Conservation (phyloP, 1,284 basidiomycete genomes). For the Cryptococcus sp. region DNA sequence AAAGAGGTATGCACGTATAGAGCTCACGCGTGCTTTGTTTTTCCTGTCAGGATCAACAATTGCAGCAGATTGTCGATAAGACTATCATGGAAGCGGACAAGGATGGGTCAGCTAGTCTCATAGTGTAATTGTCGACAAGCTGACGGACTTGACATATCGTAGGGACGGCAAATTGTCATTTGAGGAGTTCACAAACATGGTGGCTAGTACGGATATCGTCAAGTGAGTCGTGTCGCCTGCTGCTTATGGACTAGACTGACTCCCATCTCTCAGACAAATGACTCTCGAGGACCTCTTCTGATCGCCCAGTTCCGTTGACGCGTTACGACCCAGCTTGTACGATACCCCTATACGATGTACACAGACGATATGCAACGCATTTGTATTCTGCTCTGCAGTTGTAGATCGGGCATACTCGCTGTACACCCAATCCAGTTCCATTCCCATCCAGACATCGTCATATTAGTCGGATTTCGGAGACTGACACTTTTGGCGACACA, state of each 20-base stretch:
- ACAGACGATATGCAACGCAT: too few relatives aligned
- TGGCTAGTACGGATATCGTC: constrained; percentile 77
- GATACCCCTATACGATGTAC: too few relatives aligned
- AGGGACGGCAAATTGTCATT: constrained; percentile 95
- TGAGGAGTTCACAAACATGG: constrained; percentile 95
- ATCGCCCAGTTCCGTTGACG: not conserved
- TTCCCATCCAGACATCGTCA: too few relatives aligned
- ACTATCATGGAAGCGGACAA: constrained; percentile 99
- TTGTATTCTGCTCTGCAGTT: too few relatives aligned
- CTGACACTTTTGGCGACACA: too few relatives aligned
- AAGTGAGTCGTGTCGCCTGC: constrained; percentile 37
- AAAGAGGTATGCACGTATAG: not conserved
- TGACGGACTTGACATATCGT: constrained; percentile 4
- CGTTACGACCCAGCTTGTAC: too few relatives aligned
- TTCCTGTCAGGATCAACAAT: constrained; percentile 78
- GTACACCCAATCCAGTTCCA: too few relatives aligned
- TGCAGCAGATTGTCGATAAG: constrained; percentile 99
- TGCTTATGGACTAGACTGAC: not conserved
- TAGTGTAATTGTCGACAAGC: not conserved
- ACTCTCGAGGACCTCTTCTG: constrained; percentile 90
- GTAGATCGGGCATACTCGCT: too few relatives aligned
- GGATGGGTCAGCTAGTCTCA: constrained; percentile 62
- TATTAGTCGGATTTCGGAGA: too few relatives aligned
- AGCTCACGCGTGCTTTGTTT: not conserved
- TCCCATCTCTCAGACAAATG: constrained; percentile 74